Evolutionary conservation across 2,329 filamentous ascomycete genomes (phyloP).

Genomic region (Orbilia javanica): DNA sequence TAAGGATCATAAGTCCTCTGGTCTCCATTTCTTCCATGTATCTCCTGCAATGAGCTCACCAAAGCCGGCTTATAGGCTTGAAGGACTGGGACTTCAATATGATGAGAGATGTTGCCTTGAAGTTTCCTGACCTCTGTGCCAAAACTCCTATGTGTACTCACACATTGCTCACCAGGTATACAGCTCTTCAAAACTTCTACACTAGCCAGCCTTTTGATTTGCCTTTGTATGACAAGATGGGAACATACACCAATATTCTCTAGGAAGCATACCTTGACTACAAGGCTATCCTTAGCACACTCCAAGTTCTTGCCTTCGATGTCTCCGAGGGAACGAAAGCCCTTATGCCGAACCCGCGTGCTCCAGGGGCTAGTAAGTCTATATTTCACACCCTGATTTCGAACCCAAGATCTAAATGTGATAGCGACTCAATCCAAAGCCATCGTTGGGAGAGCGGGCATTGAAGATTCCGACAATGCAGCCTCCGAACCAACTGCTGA

Average conservation of each 20-base stretch:
- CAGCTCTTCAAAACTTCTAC: not conserved
- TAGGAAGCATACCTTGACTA: constrained; percentile 61
- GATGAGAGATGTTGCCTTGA: not conserved
- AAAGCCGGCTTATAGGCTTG: no score
- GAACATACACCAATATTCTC: constrained; percentile 59
- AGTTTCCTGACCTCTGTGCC: not conserved
- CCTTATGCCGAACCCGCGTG: no score
- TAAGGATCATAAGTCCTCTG: not conserved
- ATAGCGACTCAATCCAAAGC: no score
- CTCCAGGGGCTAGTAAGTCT: no score
- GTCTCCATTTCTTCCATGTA: no score
- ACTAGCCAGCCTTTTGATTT: not conserved
- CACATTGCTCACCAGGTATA: not conserved
- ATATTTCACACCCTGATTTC: no score
- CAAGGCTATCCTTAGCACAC: constrained; percentile 24
- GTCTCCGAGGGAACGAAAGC: not conserved
- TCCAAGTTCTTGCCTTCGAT: not conserved
- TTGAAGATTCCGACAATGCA: no score
- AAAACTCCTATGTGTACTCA: not conserved
- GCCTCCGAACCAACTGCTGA: no score
- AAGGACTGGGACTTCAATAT: no score
- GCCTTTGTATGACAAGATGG: constrained; percentile 61
- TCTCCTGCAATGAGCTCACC: no score
- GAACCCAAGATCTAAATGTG: no score
- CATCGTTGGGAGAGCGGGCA: no score